A percentile compares a stretch with the other conserved stretches of the same genome.
Evolutionary conservation across 208 protist species (phyloP).

Genomic region (Wallacemonas collosoma): DNA sequence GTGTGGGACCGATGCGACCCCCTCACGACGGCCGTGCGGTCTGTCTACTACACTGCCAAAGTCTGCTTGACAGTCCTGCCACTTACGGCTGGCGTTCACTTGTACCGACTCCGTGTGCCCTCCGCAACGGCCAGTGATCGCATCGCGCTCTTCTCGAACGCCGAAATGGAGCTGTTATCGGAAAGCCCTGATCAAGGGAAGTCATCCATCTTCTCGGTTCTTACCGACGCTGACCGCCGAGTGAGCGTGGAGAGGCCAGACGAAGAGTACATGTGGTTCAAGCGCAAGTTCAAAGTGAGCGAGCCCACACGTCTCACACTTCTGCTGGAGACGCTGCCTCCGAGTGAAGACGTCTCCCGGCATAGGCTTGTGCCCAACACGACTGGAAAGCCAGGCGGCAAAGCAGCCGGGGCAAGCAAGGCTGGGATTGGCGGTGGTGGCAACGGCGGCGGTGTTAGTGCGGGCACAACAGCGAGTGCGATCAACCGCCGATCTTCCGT

Average conservation of each 20-base stretch:
- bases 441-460: neutral
- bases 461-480: neutral
- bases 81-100: conserved; percentile 52
- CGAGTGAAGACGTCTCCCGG: conserved; percentile 45
- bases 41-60: conserved; percentile 51
- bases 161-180: conserved; percentile 38
- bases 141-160: conserved; percentile 54
- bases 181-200: conserved; percentile 37
- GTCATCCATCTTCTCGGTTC: conserved; percentile 30
- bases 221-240: conserved; percentile 74
- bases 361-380: conserved; percentile 34
- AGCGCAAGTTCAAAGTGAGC: conserved; percentile 64
- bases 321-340: conserved; percentile 58
- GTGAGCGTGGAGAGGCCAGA: conserved; percentile 33
- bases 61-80: conserved; percentile 35
- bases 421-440: neutral
- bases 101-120: conserved; percentile 63
- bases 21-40: conserved; percentile 38
- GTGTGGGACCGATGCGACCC: conserved; percentile 68
- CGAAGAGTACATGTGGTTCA: conserved; percentile 79
- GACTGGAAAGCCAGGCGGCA: conserved; percentile 16
- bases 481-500: conserved; percentile 1
- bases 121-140: conserved; percentile 40
- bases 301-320: conserved; percentile 57
- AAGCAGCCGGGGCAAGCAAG: neutral